Evolutionary conservation across 2,329 filamentous ascomycete genomes (phyloP), one percentile per base, ranked within the genome.

Genomic region (Dothideomycetes sp.): DNA sequence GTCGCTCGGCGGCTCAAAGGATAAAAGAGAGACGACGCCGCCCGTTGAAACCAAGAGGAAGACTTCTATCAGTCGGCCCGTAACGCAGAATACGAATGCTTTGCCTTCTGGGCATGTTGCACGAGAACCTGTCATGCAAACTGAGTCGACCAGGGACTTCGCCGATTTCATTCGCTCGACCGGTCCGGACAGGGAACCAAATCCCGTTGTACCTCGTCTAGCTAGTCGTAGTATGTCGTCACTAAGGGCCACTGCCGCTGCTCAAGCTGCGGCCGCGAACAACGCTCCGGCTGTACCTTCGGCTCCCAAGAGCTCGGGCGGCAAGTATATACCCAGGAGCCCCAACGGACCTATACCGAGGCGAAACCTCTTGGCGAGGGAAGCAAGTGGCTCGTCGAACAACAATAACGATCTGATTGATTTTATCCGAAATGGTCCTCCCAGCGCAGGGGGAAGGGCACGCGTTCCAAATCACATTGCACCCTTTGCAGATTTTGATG

Each of bases 141-240:
- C 71, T 4, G 82, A 88, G 47, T 85, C 85, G 0, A 76, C 82
- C 7, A 71, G 78, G 32, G 88, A 94, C 53, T 85, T 95, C 63
- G 84, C 86, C 16, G 82, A 93, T 45, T 95, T 94, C 57, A 85
- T 94, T 53, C 81, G 85, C 45, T 84, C 82, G 1, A 94, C 86
- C 20, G 86, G 85, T 2, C 83, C 89, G 52, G 43, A 53, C 48
- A 45, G 52, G 35, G 57, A 59, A 37, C 47, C 39, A 16, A 45
- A 45, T 22, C 41, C 42, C 12, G 25, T 44, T 11, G 29, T 46
- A 2, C 47, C 47, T 35, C 29, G 35, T 19, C 33, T 46, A n/a
- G 40, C 36, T 19, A 44, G 30, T 19, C 43, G 46, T 11, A 40
- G 35, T 8, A 15, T 33, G 15, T 17, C 35, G 12, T 45, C 43